A percentile compares a stretch with the other conserved stretches of the same genome.
These are phyloP conservation scores for Jaenimonas drosophilae DNA, from an alignment of 208 protist species.

Conservation along the genomic window DNA sequence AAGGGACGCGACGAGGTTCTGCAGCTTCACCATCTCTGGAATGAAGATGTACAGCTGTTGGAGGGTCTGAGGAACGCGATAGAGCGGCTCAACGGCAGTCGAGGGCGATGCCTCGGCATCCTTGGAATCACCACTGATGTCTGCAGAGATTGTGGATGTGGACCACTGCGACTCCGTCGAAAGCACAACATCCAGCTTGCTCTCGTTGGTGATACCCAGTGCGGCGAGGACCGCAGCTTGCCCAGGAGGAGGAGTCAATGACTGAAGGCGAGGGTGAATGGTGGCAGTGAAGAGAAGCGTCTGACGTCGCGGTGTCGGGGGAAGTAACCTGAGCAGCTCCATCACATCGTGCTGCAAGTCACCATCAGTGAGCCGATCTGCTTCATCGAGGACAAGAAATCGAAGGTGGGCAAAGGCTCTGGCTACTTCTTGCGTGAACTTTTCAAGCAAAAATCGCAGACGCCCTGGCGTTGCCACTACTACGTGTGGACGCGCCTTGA, in stretches of 20 bases:
- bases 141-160: background rate
- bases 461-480: slow-evolving; percentile 82
- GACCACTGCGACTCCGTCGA: background rate
- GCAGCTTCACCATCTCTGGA: slow-evolving; percentile 77
- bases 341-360: slow-evolving; percentile 54
- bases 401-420: slow-evolving; percentile 55
- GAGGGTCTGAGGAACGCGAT: slow-evolving; percentile 32
- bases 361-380: slow-evolving; percentile 67
- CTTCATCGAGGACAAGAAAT: slow-evolving; percentile 84
- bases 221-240: background rate
- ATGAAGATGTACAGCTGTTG: slow-evolving; percentile 67
- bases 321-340: slow-evolving; percentile 26
- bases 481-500: slow-evolving; percentile 62
- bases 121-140: background rate
- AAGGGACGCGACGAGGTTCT: slow-evolving; percentile 62
- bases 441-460: slow-evolving; percentile 39
- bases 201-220: background rate
- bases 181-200: slow-evolving; percentile 16
- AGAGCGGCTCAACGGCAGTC: background rate
- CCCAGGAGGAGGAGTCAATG: background rate
- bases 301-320: slow-evolving; percentile 21
- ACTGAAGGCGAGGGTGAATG: slow-evolving; percentile 39
- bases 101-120: background rate
- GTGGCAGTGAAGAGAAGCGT: slow-evolving; percentile 74
- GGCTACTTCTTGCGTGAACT: slow-evolving; percentile 32